Percentiles rank a stretch among this genome's conserved stretches.
Conservation (phyloP, 1,139 yeast species). For the Yarrowia galli region DNA sequence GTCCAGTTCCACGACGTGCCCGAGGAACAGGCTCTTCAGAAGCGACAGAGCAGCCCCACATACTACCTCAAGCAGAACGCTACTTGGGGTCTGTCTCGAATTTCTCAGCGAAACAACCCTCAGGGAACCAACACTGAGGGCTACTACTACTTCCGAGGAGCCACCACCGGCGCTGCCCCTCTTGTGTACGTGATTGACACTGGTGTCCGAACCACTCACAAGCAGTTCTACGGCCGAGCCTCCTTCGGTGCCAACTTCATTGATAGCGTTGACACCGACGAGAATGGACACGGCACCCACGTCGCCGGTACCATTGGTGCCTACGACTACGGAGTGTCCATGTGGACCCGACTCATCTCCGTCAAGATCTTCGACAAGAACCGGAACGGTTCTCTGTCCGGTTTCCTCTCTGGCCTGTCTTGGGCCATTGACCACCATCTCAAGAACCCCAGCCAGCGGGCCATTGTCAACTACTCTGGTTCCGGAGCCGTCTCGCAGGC, state of each 20-base stretch:
- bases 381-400: constrained; percentile 49
- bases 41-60: constrained; percentile 47
- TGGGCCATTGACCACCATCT: constrained; percentile 61
- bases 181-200: constrained; percentile 62
- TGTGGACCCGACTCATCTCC: constrained; percentile 55
- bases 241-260: constrained; percentile 49
- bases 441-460: constrained; percentile 76
- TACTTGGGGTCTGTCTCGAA: constrained; percentile 68
- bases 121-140: constrained; percentile 43
- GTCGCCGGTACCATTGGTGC: constrained; percentile 58
- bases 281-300: constrained; percentile 55
- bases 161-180: constrained; percentile 57
- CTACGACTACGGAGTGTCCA: constrained; percentile 55
- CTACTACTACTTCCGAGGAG: constrained; percentile 55
- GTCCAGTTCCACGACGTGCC: constrained; percentile 87
- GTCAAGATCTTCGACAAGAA: constrained; percentile 52
- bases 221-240: constrained; percentile 61
- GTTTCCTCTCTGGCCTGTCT: constrained; percentile 48
- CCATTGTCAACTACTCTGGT: constrained; percentile 88
- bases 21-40: constrained; percentile 56
- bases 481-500: constrained; percentile 84
- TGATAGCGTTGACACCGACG: constrained; percentile 51
- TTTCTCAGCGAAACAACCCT: constrained; percentile 53
- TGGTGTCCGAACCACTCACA: constrained; percentile 58
- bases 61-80: constrained; percentile 47